Base-by-base conservation (phyloP, 257 asterid genomes). In the Avicennia marina region DNA sequence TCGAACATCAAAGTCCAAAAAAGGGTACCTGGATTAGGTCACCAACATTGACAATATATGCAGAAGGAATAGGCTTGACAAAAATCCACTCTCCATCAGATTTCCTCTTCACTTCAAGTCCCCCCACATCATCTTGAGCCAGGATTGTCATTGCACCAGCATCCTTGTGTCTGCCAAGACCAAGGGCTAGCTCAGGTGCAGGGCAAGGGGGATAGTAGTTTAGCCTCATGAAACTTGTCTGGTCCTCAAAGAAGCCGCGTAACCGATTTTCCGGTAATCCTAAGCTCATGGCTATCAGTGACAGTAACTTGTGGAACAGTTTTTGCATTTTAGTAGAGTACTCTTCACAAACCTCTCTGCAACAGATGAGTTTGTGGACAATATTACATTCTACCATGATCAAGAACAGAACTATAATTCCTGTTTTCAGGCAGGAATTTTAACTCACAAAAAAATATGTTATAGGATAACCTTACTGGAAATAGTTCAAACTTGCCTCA, bases 131-230 rank as follows among this genome's bases (percentile, higher is more conserved):
- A 22, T 81, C 89, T 42, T 81, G 89, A 54, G 69, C 76, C 48
- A 79, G 73, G 18, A 76, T 65, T 8, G 82, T 79, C 47, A 79
- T 55, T 18, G 69, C 69, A n/a, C 71, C 81, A 1, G 65, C 70
- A 42, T 76, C 87, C 74, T 68, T 80, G 64, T 80, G 87, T 11
- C 75, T 48, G 43, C 83, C 81, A 15, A 76, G 77, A 4, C 86
- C 89, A 7, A 82, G 83, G 27, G 79, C 82, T 27, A 78, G 54
- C 27, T 79, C 63, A 53, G 90, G 86, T n/a, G 55, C 39, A 7
- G 84, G 82, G 52, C 86, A 82, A 4, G 75, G 78, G 1, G 84
- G 86, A 40, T 82, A 82, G 68, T 77, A 71, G 32, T 79, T 82
- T 24, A 76, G 73, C 73, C 90, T 58, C 65, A 65, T 45, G 21